A percentile compares a stretch with the other conserved stretches of the same genome.
Evolutionary conservation across 106 monocot genomes (phyloP).

Genomic region (Agapanthus africanus): DNA sequence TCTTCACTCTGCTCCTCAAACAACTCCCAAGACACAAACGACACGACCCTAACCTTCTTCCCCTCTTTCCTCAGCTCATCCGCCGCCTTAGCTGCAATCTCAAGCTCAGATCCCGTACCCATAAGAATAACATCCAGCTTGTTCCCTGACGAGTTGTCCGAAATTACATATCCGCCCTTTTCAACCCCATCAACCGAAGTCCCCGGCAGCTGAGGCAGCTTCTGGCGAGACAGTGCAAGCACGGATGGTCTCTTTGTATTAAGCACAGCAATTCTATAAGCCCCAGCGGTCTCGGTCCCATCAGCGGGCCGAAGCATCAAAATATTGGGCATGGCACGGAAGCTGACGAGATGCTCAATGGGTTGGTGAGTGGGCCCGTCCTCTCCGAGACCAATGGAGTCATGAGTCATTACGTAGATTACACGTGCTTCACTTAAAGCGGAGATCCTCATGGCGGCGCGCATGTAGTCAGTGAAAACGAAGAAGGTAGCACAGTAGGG

Average conservation of each 20-base stretch:
- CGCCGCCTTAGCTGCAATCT: slow-evolving; percentile 72
- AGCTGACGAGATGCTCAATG: slow-evolving; percentile 66
- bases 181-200: slow-evolving; percentile 66
- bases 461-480: slow-evolving; percentile 85
- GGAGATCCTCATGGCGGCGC: slow-evolving; percentile 65
- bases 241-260: slow-evolving; percentile 62
- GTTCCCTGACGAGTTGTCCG: slow-evolving; percentile 58
- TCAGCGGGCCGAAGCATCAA: slow-evolving; percentile 72
- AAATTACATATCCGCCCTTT: slow-evolving; percentile 67
- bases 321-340: slow-evolving; percentile 75
- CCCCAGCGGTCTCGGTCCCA: slow-evolving; percentile 73
- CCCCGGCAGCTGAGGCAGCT: slow-evolving; percentile 60
- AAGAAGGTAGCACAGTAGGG: slow-evolving; percentile 91
- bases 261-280: slow-evolving; percentile 56
- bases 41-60: slow-evolving; percentile 57
- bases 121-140: slow-evolving; percentile 63
- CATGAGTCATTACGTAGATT: slow-evolving; percentile 80
- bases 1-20: slow-evolving; percentile 64
- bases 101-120: slow-evolving; percentile 63
- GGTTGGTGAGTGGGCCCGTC: slow-evolving; percentile 83
- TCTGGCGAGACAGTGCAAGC: slow-evolving; percentile 68
- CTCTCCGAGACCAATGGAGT: slow-evolving; percentile 77
- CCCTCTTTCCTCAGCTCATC: slow-evolving; percentile 70
- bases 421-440: slow-evolving; percentile 57
- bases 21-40: slow-evolving; percentile 66